Evolutionary conservation across 805 yeast species (phyloP).

Genomic region (Candida ovalis): DNA sequence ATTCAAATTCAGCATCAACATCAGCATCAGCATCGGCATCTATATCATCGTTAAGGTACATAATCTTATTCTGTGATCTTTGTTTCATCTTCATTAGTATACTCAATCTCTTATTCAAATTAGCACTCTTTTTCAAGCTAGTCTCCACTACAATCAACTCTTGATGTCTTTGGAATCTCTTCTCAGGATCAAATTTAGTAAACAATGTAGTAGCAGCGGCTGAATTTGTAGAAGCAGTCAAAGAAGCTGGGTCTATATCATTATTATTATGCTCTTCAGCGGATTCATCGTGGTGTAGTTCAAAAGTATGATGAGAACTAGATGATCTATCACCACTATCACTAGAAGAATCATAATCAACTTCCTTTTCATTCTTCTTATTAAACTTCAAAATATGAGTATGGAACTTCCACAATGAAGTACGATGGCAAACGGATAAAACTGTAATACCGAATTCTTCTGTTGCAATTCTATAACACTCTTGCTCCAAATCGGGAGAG

Average conservation of each 20-base stretch:
- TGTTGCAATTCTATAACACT: constrained; percentile 77
- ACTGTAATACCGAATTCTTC: constrained; percentile 75
- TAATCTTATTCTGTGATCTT: constrained; percentile 12
- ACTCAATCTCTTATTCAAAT: constrained; percentile 59
- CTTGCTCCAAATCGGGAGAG: constrained; percentile 84
- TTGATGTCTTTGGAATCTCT: constrained; percentile 71
- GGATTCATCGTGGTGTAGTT: background rate
- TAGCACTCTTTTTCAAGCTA: constrained; percentile 65
- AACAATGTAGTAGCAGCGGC: constrained; percentile 28
- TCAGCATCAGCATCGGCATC: background rate
- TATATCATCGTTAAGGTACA: constrained; percentile 11
- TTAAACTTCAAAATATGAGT: constrained; percentile 68
- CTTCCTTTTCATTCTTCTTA: constrained; percentile 2
- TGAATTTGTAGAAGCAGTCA: constrained; percentile 8
- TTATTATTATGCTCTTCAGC: constrained; percentile 5
- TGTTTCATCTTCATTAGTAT: constrained; percentile 40
- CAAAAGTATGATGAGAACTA: background rate
- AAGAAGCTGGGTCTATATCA: constrained; percentile 62
- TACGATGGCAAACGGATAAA: constrained; percentile 87
- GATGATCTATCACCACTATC: background rate
- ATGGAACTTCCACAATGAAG: constrained; percentile 92
- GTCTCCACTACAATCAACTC: constrained; percentile 71
- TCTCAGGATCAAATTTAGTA: constrained; percentile 64
- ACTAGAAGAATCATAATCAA: background rate
- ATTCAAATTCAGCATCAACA: background rate